phyloP scores from a whole-genome alignment of 352 stramenopile species.

The Globisporangium yorkense region DNA sequence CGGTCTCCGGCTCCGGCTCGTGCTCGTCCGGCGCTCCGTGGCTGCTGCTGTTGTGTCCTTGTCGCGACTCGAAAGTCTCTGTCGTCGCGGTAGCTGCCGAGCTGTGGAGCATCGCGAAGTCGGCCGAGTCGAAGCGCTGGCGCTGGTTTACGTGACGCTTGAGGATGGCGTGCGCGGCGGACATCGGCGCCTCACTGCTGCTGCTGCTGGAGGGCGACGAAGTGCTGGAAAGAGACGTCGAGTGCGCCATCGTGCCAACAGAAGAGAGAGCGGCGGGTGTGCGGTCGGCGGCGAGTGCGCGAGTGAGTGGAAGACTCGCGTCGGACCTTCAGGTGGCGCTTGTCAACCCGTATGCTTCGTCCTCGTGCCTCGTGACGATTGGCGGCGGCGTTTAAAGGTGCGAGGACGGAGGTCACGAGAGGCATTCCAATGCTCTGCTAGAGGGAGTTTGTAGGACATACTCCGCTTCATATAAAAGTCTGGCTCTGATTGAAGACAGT shows the following conservation, averaged over 20 bases:
- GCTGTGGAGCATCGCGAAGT: slow-evolving; percentile 47
- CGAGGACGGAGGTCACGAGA: too few relatives aligned
- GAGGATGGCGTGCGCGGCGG: slow-evolving; percentile 40
- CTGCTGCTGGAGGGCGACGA: neutral
- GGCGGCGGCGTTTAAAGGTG: neutral
- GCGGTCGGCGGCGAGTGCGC: neutral
- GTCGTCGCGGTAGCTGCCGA: neutral
- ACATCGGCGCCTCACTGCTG: slow-evolving; percentile 7
- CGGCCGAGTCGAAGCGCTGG: slow-evolving; percentile 72
- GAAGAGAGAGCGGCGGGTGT: neutral
- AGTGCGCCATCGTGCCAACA: slow-evolving; percentile 5
- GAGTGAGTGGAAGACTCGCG: neutral
- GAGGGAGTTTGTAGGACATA: neutral
- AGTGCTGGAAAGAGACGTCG: neutral
- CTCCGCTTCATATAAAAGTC: neutral
- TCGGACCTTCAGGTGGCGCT: neutral
- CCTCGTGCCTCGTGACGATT: neutral
- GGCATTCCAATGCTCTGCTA: too few relatives aligned
- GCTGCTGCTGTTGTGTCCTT: neutral
- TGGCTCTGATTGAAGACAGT: neutral
- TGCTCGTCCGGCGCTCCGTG: neutral
- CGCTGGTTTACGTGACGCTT: slow-evolving; percentile 43
- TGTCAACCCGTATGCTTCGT: neutral
- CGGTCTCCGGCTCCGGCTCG: slow-evolving; percentile 11
- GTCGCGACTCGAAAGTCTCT: neutral